Evolutionary conservation across 1,284 basidiomycete genomes (phyloP).

Genomic region (Wallemia mellicola): DNA sequence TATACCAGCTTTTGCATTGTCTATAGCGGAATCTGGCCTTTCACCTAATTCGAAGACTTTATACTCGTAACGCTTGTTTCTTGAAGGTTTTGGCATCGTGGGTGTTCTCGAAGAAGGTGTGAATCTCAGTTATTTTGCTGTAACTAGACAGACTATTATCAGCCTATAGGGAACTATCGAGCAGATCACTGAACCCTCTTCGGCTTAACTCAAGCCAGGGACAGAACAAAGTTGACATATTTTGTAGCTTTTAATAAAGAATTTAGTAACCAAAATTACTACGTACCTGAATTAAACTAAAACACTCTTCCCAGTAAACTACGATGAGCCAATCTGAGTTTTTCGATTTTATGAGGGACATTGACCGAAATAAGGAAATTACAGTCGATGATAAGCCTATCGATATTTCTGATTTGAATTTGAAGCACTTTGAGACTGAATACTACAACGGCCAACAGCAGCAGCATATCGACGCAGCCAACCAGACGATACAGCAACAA

Average conservation of each 20-base stretch:
- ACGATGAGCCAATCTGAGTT: too few species aligned
- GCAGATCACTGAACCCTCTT: too few species aligned
- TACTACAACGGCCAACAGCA: neutral
- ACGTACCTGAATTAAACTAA: too few species aligned
- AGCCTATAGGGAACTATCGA: too few species aligned
- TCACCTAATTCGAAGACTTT: neutral
- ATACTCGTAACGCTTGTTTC: neutral
- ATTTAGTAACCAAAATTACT: too few species aligned
- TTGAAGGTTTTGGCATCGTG: neutral
- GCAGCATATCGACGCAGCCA: neutral
- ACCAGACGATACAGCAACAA: neutral
- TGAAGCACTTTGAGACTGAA: neutral
- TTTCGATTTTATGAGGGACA: neutral
- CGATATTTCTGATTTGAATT: neutral
- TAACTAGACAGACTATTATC: too few species aligned
- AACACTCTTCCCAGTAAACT: too few species aligned
- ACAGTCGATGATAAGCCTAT: neutral
- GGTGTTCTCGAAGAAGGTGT: neutral
- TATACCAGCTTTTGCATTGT: neutral
- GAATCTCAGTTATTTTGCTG: too few species aligned
- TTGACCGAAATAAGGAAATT: neutral
- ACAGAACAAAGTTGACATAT: too few species aligned
- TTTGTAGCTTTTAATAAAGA: too few species aligned
- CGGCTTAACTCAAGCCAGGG: too few species aligned
- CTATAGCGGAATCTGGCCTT: neutral